phyloP scores from a whole-genome alignment of 2,329 filamentous ascomycete genomes.

The Pseudocercospora musae region DNA sequence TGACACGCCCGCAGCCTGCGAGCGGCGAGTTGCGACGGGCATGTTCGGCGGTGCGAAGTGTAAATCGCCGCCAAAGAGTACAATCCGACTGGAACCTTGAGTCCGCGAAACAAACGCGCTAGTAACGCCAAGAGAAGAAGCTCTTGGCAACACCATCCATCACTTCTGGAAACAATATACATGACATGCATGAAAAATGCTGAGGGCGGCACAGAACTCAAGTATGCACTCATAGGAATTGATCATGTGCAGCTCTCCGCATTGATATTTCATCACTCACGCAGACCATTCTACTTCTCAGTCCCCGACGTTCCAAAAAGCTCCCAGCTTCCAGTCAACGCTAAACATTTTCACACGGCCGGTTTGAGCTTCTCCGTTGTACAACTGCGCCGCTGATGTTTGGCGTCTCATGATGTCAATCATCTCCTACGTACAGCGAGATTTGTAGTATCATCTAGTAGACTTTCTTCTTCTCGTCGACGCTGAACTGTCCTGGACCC shows the following conservation, averaged over 20 bases:
- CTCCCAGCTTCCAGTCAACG: not conserved
- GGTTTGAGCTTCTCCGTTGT: not conserved
- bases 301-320: not conserved
- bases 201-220: not conserved
- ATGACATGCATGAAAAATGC: not conserved
- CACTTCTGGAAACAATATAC: not conserved
- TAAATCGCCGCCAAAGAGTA: not conserved
- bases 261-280: not conserved
- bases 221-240: not conserved
- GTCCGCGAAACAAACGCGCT: not conserved
- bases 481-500: conserved; percentile 93
- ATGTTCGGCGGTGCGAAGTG: conserved; percentile 2
- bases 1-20: not conserved
- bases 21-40: conserved; percentile 13
- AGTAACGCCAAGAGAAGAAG: not conserved
- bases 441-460: conserved; percentile 58
- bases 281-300: not conserved
- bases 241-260: not conserved
- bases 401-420: not conserved
- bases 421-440: not conserved
- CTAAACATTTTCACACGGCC: not conserved
- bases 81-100: not conserved
- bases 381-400: not conserved
- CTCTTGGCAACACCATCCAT: not conserved
- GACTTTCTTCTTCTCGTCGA: conserved; percentile 99